A percentile compares a stretch with the other conserved stretches of the same genome.
These are phyloP conservation scores for Tetrahymena thermophila DNA, from an alignment of 73 alveolate species.

Conservation along the genomic window DNA sequence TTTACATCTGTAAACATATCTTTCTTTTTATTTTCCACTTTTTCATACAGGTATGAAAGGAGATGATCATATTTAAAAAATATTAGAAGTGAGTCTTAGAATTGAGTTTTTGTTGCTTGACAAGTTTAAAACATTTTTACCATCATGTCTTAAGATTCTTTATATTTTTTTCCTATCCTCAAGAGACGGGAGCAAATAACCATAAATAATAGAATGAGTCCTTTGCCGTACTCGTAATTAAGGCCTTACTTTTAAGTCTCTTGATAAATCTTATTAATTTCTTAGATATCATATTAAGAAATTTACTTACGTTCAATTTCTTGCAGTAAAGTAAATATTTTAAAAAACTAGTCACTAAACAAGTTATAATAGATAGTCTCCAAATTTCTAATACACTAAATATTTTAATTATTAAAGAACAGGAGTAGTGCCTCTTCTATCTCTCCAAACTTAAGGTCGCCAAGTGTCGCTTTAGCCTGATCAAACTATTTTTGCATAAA, in stretches of 20 bases:
- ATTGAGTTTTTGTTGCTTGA: neutral
- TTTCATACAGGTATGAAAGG: neutral
- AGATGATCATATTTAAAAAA: neutral
- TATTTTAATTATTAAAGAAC: too few species aligned
- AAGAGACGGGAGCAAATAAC: neutral
- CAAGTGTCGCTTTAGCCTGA: neutral
- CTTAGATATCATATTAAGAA: neutral
- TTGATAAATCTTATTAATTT: too few species aligned
- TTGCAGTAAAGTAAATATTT: neutral
- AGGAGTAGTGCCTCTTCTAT: neutral
- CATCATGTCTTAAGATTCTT: neutral
- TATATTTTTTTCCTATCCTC: neutral
- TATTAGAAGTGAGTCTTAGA: neutral
- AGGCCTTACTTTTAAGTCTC: neutral
- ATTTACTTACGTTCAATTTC: neutral
- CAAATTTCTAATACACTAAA: neutral
- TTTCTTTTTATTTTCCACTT: neutral
- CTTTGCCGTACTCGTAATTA: neutral
- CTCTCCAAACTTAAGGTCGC: neutral
- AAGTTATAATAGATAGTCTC: neutral
- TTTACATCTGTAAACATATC: too few species aligned
- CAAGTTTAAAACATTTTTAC: neutral
- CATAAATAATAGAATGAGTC: neutral
- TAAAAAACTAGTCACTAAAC: neutral
- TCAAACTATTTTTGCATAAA: neutral